phyloP scores from a whole-genome alignment of 768 basidiomycete genomes.

The Kwoniella dejecticola region DNA sequence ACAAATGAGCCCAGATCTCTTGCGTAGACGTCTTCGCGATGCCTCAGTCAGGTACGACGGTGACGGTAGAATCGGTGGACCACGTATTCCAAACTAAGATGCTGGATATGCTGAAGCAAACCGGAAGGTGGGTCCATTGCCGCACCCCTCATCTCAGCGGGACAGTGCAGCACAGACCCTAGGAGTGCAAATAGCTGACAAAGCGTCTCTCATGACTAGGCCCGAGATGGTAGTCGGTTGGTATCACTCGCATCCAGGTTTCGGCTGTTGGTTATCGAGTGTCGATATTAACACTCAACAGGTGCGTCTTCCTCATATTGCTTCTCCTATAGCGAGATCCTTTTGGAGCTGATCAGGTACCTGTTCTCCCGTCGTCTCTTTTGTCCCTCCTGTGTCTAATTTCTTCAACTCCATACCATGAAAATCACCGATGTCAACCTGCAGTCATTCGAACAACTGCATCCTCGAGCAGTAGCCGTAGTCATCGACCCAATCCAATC shows the following conservation, averaged over 20 bases:
- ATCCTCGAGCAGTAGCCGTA: conserved; percentile 90
- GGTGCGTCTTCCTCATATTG: conserved; percentile 61
- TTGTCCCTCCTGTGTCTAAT: conserved; percentile 23
- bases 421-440: too few relatives aligned
- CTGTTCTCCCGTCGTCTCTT: too few relatives aligned
- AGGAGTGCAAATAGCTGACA: too few relatives aligned
- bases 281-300: conserved; percentile 99
- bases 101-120: conserved; percentile 99
- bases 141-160: neutral
- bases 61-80: conserved; percentile 96
- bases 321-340: too few relatives aligned
- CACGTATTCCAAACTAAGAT: conserved; percentile 98
- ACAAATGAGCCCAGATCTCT: conserved; percentile 35
- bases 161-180: too few relatives aligned
- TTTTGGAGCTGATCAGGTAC: too few relatives aligned
- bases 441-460: conserved; percentile 97
- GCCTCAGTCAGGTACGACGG: conserved; percentile 97
- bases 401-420: neutral
- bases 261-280: conserved; percentile 98
- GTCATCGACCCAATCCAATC: conserved; percentile 99
- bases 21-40: conserved; percentile 98
- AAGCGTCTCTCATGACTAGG: too few relatives aligned
- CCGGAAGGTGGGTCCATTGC: conserved; percentile 78
- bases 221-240: conserved; percentile 99
- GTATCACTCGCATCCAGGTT: conserved; percentile 99